Conservation (phyloP, 305 asterid species). For the Petunia hybrid region DNA sequence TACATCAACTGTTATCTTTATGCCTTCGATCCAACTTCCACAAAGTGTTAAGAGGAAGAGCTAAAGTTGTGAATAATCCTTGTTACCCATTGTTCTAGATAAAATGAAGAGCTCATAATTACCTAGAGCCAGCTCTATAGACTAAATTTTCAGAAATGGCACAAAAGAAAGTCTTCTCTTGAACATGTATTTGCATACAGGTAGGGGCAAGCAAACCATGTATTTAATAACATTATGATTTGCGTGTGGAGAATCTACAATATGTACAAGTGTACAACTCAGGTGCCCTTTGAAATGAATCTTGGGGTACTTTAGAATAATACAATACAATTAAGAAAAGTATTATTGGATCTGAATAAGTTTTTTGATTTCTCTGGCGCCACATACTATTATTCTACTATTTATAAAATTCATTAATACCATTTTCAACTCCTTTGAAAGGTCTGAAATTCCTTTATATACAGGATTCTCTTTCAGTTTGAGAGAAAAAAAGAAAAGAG, state of each 20-base stretch:
- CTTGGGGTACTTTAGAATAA: slow-evolving; percentile 61
- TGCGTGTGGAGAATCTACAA: slow-evolving; percentile 44
- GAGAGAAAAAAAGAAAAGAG: slow-evolving; percentile 16
- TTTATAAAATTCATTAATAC: slow-evolving; percentile 35
- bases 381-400: slow-evolving; percentile 39
- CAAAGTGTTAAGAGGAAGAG: slow-evolving; percentile 1
- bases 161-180: background rate
- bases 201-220: slow-evolving; percentile 24
- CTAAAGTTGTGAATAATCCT: background rate
- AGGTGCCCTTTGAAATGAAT: slow-evolving; percentile 80
- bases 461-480: slow-evolving; percentile 11
- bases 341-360: slow-evolving; percentile 52
- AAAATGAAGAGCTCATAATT: background rate
- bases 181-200: slow-evolving; percentile 3
- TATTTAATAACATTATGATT: background rate
- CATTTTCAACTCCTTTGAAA: slow-evolving; percentile 49
- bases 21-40: background rate
- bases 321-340: slow-evolving; percentile 37
- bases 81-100: background rate
- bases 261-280: slow-evolving; percentile 38
- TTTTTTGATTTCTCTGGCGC: slow-evolving; percentile 51
- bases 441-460: slow-evolving; percentile 51
- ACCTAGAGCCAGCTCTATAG: background rate
- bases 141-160: background rate
- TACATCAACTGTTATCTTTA: too few relatives aligned